Evolutionary conservation across 805 yeast species (phyloP).

Genomic region (Monosporozyma aquatica): DNA sequence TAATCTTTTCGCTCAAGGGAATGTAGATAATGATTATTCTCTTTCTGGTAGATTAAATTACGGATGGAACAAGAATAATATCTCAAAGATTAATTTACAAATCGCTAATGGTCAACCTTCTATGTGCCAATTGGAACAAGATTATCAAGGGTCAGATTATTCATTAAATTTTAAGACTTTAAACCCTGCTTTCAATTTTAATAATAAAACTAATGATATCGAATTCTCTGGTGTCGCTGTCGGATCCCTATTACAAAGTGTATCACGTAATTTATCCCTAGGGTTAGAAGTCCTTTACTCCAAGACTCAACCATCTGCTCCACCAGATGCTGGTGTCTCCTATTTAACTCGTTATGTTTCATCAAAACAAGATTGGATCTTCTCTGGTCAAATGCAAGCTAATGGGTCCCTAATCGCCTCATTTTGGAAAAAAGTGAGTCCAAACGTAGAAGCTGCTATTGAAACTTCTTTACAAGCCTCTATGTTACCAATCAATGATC

Average conservation of each 20-base stretch:
- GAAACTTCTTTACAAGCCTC: constrained; percentile 77
- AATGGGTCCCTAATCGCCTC: constrained; percentile 84
- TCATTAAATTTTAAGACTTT: constrained; percentile 82
- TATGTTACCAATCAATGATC: constrained; percentile 63
- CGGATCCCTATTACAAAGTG: constrained; percentile 81
- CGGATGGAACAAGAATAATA: constrained; percentile 73
- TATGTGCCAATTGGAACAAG: constrained; percentile 94
- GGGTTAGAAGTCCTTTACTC: constrained; percentile 93
- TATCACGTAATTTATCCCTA: constrained; percentile 72
- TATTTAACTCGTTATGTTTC: constrained; percentile 85
- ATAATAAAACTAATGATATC: constrained; percentile 30
- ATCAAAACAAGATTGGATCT: constrained; percentile 69
- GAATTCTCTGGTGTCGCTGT: constrained; percentile 86
- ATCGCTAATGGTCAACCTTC: constrained; percentile 82
- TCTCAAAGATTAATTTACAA: constrained; percentile 81
- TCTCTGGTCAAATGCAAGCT: constrained; percentile 86
- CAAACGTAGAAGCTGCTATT: constrained; percentile 89
- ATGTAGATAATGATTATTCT: constrained; percentile 76
- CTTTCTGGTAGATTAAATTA: constrained; percentile 84
- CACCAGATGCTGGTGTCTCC: constrained; percentile 87
- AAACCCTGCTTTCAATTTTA: constrained; percentile 66
- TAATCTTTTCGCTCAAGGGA: constrained; percentile 79
- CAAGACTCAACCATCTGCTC: constrained; percentile 52
- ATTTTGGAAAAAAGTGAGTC: constrained; percentile 89
- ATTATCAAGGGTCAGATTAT: constrained; percentile 81